Evolutionary conservation across 495 filamentous ascomycete species (phyloP), one percentile per base, ranked within the genome.

Genomic region (Aspergillus steynii): DNA sequence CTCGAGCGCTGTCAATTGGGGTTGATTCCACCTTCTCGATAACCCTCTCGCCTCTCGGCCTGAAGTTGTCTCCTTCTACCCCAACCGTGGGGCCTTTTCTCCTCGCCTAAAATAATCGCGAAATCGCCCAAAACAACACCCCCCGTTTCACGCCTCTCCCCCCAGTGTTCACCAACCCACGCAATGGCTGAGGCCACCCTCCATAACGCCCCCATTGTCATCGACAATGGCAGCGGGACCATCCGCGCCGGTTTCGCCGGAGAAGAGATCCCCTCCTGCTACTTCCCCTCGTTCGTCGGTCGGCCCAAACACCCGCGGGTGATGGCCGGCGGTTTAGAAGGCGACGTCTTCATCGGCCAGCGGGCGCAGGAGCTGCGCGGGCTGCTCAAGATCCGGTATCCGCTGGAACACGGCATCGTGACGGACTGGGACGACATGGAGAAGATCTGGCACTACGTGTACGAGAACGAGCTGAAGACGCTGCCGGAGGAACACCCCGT

Each of bases 361-460:
- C 87, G 91, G 70, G 93, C 93, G 55, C 92, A 96, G 68, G 93
- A 97, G 66, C 83, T 96, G 68, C 86, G 95, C 71, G 95, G 95
- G 15, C 81, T 99, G 61, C 80, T 99, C 65, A 98, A 97, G 80
- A 93, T 99, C 68, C 84, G 86, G 54, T 98, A 98, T 69, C 95
- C 95, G 48, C 82, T 99, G 58, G 96, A 97, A 74, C 95, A 99
- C 74, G 95, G 95, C 68, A 95, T 98, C 64, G 95, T 99, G 51
- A 99, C 95, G 61, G 93, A 99, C 76, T 99, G 95, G 95, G 95
- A 98, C 68, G 95, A 99, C 70, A 99, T 99, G 95, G 95, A 98
- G 80, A 89, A 91, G 74, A 99, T 99, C 76, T 99, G 95, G 95
- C 90, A 92, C 73, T 87, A 88, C 69, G 88, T 91, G 54, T 92